Evolutionary conservation across 495 filamentous ascomycete species (phyloP).

Genomic region (Xylaria curta): DNA sequence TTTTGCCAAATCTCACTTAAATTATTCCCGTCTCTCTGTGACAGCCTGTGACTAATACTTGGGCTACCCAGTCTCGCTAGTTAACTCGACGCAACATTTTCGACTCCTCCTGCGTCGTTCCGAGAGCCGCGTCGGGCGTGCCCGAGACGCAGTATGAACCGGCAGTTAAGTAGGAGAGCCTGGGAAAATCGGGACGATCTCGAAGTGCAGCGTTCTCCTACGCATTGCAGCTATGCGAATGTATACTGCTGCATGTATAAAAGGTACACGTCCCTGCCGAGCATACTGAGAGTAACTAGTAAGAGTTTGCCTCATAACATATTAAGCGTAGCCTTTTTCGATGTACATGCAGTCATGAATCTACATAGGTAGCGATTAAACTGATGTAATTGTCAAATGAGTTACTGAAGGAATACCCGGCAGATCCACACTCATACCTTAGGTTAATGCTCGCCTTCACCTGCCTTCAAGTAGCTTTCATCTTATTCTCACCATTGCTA

Average conservation of each 20-base stretch:
- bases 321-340: neutral
- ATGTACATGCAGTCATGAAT: neutral
- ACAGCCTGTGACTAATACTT: conserved; percentile 1
- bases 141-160: conserved; percentile 5
- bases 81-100: neutral
- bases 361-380: neutral
- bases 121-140: conserved; percentile 12
- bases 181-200: neutral
- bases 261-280: neutral
- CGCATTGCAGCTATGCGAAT: neutral
- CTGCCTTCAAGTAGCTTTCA: neutral
- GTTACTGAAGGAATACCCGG: neutral
- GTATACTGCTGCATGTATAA: neutral
- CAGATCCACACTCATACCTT: neutral
- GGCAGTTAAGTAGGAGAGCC: conserved; percentile 8
- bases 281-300: neutral
- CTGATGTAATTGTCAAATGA: neutral
- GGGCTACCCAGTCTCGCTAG: neutral
- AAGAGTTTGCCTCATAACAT: neutral
- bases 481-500: neutral
- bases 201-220: conserved; percentile 1
- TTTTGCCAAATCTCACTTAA: conserved; percentile 23
- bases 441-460: neutral
- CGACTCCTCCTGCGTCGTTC: conserved; percentile 3
- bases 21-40: conserved; percentile 17